Base-by-base conservation (phyloP, 306 rosid species). In the Sphenostylis stenocarpa region DNA sequence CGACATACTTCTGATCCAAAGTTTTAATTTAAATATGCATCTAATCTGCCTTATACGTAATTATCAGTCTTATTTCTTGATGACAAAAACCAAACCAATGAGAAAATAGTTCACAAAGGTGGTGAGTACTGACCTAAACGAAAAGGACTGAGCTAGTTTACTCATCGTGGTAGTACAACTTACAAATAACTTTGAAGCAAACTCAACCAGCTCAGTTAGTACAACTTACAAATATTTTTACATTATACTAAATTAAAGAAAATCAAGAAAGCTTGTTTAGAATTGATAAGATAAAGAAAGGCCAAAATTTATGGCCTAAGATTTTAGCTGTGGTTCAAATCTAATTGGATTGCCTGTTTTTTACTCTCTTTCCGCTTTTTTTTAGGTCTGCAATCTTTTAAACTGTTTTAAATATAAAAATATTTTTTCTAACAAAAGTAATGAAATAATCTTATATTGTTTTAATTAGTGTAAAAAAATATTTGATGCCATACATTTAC, bases 101-200 rank as follows among this genome's bases (percentile, higher is more conserved):
- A 61, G 23, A 61, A 73, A 56, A 43, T 65, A 43, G 52, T 51
- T 29, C 62, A 68, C 58, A 36, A 56, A 47, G 44, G 44, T 10
- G 44, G 44, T 10, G 44, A 38, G 14, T 43, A 28, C 45, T 61
- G 38, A 64, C 24, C 41, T 28, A 51, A 77, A 44, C 29, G 16
- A 38, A 48, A 36, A n/a, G 19, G 31, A 76, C 4, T 26, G 16
- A 51, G 72, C 77, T 47, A 23, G 44, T 47, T 61, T 58, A 38
- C 69, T 44, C 75, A 83, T 21, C 39, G 26, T 49, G 45, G 61
- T 26, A 47, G 52, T 15, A 75, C 70, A 57, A 23, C 76, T 80
- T 47, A 38, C 43, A 7, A 8, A 38, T 38, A 65, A 7, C 71
- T 77, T 44, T 71, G 45, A 44, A 71, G 41, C 77, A 76, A 38